Base-by-base conservation (phyloP, 306 rosid species). In the Cotoneaster glaucophyllus region DNA sequence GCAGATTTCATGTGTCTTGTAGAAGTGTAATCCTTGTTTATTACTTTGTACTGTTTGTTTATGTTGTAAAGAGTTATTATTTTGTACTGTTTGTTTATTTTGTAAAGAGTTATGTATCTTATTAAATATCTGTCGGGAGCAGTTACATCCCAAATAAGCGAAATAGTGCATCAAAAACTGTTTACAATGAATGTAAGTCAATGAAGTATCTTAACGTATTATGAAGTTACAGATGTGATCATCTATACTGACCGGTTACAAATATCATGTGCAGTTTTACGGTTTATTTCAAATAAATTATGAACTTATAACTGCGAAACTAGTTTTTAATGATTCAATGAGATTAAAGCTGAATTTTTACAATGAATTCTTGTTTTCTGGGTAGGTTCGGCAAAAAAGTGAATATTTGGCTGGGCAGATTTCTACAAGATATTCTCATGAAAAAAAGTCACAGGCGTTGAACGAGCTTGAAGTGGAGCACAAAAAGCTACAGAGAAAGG, bases 351-450 rank as follows among this genome's bases (percentile, higher is more conserved):
- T 59, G 13, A 63, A 53, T 52, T 34, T 74, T 4, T 28, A 19
- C 56, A 50, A 65, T 62, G 64, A 57, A 41, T 39, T 39, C 53
- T 34, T 4, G 37, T 57, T 75, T 29, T 76, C 54, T 25, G 76
- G 81, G 10, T 76, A 93, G 98, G 97, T 94, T 74, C 88, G 97
- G 37, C 80, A 80, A 83, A 97, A 92, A 74, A 87, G 98, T 71
- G 84, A 83, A 64, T 88, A 80, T 82, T 76, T 92, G 77, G 82
- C 93, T 4, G 98, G 98, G 39, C 80, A 77, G 56, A 68, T 81
- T 82, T 84, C 85, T 19, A 71, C 88, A 1, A 80, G 74, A 70
- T 87, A 87, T 72, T 86, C 82, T 82, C 89, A 86, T 81, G 83
- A 84, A 74, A 82, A 87, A 84, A 89, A 82, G 80, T 76, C 43